Evolutionary conservation across 148 eudicot species (phyloP).

Genomic region (Talinum fruticosum): DNA sequence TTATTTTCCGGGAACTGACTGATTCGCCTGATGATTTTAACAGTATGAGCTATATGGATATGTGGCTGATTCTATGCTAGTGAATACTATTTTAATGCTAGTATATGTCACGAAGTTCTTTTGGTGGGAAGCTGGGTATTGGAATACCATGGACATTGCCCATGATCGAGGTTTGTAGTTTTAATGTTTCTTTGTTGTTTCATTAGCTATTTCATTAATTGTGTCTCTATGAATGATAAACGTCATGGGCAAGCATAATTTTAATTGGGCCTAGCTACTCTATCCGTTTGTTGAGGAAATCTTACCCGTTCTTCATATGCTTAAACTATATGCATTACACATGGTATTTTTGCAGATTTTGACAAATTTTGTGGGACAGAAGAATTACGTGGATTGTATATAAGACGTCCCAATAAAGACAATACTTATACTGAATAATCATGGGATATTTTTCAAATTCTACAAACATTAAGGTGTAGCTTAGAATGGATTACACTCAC

Average conservation of each 20-base stretch:
- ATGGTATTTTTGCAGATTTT: background rate
- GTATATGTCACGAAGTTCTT: constrained; percentile 92
- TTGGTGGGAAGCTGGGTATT: constrained; percentile 99
- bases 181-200: background rate
- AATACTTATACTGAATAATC: no score
- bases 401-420: no score
- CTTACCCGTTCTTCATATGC: background rate
- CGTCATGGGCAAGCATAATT: background rate
- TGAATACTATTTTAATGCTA: constrained; percentile 78
- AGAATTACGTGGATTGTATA: no score
- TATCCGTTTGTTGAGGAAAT: background rate
- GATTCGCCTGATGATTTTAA: background rate
- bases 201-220: background rate
- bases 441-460: no score
- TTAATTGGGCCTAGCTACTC: background rate
- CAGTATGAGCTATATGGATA: constrained; percentile 84
- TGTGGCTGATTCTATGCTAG: constrained; percentile 85
- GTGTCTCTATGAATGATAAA: background rate
- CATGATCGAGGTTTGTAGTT: constrained; percentile 86
- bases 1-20: constrained; percentile 10
- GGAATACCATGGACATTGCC: constrained; percentile 99
- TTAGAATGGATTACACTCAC: no score
- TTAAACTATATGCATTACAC: background rate
- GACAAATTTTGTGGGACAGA: no score
- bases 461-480: no score